Conservation (phyloP, 805 yeast species). For the Isabelozyma pseudorhagii region DNA sequence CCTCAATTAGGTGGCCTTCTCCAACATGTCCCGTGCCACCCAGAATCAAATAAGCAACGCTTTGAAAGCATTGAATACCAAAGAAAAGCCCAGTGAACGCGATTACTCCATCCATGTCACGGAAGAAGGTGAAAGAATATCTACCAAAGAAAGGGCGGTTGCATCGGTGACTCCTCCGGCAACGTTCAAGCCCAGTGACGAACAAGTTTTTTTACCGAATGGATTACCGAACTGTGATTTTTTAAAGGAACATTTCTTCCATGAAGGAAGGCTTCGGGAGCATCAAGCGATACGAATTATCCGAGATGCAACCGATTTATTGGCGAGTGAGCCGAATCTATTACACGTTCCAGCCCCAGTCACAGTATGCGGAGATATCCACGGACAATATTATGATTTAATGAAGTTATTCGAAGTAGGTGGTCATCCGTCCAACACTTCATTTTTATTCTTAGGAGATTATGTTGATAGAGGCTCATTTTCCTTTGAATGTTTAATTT, state of each 20-base stretch:
- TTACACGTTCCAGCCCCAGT: conserved; percentile 86
- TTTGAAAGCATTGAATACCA: conserved; percentile 53
- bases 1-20: too few relatives aligned
- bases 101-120: conserved; percentile 48
- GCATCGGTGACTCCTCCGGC: conserved; percentile 65
- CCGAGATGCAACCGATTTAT: conserved; percentile 56
- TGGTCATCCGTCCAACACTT: conserved; percentile 76
- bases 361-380: conserved; percentile 96
- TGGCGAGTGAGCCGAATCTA: conserved; percentile 74
- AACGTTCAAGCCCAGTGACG: conserved; percentile 59
- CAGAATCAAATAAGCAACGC: conserved; percentile 57
- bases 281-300: conserved; percentile 70
- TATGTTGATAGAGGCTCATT: conserved; percentile 94
- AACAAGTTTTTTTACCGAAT: conserved; percentile 56
- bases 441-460: conserved; percentile 86
- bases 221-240: conserved; percentile 74
- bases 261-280: conserved; percentile 77
- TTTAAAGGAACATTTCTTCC: conserved; percentile 66
- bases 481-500: conserved; percentile 76
- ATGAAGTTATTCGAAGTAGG: conserved; percentile 91
- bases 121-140: conserved; percentile 55
- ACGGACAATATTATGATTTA: conserved; percentile 90
- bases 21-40: conserved; percentile 4
- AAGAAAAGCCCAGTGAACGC: conserved; percentile 14
- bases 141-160: conserved; percentile 59